Evolutionary conservation across 305 asterid genomes (phyloP), one percentile per base, ranked within the genome.

Genomic region (Plantago lanceolata): DNA sequence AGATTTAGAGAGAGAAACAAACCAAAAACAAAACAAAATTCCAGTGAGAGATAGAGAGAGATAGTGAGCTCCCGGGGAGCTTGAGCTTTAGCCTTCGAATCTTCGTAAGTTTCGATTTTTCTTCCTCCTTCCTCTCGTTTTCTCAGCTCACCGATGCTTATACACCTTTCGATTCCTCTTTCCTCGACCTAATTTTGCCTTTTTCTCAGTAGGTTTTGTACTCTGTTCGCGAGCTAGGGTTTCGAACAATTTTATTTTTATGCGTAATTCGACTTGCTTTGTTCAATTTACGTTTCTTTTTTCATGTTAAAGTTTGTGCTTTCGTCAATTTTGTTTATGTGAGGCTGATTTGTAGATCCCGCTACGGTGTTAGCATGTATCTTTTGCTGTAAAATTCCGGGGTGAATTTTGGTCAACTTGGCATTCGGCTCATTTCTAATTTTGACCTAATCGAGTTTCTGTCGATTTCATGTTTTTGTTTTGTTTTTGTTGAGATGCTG

Each of bases 151-250:
- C 12, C 33, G 6, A 61, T n/a, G 40, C 67, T 75, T 35, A 18
- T 59, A 14, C 71, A 48, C 17, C n/a, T 37, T 33, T 55, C 43
- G 43, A 31, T 8, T 31, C 24, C 1, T 35, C 18, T 43, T 26
- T 48, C 19, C 16, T 33, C 19, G 51, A 6, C 17, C 6, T 35
- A n/a, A 24, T 26, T 55, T 20, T 52, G 33, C 7, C 17, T n/a
- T 63, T 67, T 19, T 48, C 58, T 48, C 65, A 12, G 51, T 6
- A 5, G 11, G 18, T n/a, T 26, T 0, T 5, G 33, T 54, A 9
- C 19, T 64, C 31, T 54, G 37, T 68, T 68, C 60, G 26, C 26
- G 3, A 51, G 69, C 43, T 78, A 73, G 83, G 83, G 76, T 73
- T 75, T 71, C 57, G 61, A 12, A 2, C 53, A 43, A 3, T 54